Base-by-base conservation (phyloP, 1,139 yeast genomes). In the Geotrichum bryndzae region DNA sequence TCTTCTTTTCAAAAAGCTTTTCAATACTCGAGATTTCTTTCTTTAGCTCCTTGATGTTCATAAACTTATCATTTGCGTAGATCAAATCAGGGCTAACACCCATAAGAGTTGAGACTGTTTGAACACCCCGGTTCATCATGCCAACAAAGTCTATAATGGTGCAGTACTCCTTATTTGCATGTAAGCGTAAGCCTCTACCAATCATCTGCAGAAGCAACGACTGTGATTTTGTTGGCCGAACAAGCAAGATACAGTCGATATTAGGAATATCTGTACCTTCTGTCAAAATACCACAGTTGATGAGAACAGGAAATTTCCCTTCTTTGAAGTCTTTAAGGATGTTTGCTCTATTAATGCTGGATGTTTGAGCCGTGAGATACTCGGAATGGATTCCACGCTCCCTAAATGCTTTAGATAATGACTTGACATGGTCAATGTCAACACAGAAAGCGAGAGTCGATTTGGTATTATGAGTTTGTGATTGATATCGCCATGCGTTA, bases 191-290 rank as follows among this genome's bases (percentile, higher is more conserved):
- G 0, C 98, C 98, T 64, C 98, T 79, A 0, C 99, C 99, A 31
- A 92, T 82, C 97, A 92, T 92, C 71, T 92, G 99, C 22, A 85
- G 81, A 55, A 90, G 74, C 56, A 91, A 75, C 0, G 88, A 83
- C 45, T 85, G 76, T 0, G 97, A 90, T 64, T 80, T 80, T 0
- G 97, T 89, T 0, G 97, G 97, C 52, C 97, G 77, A 3, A 90
- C 88, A 45, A 92, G 75, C 56, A 92, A 77, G 8, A 92, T 76
- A 33, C 91, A 86, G 71, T 92, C 98, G 62, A 92, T 88, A 66
- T 87, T 86, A 1, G 98, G 98, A 27, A 92, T 86, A 74, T 92
- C 98, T 0, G 98, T 90, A 0, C 99, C 99, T 73, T 94, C 99
- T 0, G 97, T 92, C 68, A 92, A 87, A 2, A 92, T 90, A 29